Base-by-base conservation (phyloP, 495 filamentous ascomycete genomes). In the Penicillium pulvis region DNA sequence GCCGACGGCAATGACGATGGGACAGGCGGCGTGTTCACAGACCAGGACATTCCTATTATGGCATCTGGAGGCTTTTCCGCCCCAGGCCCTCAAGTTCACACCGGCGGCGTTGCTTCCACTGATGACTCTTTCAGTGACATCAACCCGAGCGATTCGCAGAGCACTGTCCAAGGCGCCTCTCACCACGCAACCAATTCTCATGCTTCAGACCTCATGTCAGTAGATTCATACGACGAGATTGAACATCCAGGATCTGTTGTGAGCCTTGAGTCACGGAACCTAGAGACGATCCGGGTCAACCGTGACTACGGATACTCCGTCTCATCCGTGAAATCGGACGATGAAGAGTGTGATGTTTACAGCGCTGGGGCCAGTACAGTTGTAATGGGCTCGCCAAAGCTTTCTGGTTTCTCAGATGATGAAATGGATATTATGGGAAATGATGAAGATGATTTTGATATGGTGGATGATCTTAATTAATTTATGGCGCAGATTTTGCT, bases 1-100 rank as follows among this genome's bases (percentile, higher is more conserved):
- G 81, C 82, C 0, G 84, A 79, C 4, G 84, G 83, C 2, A 66
- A 77, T 50, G 81, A 85, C 46, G 83, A 85, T 58, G 82, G 70
- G 2, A 75, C 71, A 2, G 83, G 82, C 4, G 83, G 79, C 6
- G 82, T 84, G 11, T 84, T 79, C 58, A 58, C 66, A 2, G 73
- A 77, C 33, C 62, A 64, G 8, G 59, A 73, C 26, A 69, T 81
- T 46, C 79, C 79, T 0, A 51, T 68, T 6, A 56, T 75, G 9
- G 72, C 78, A 14, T 49, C 60, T 31, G 74, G 71, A 1, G 76
- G 76, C 14, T 80, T 81, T 48, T 75, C 71, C 16, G 71, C 72
- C 0, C 68, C 74, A 0, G 80, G 79, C 6, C 80, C 81, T 3
- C 39, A 61, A 0, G 70, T 79, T 24, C 78, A 78, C 50, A 78